Percentiles rank a stretch among this genome's conserved stretches.
These are phyloP conservation scores for Ophiobolus disseminans DNA, from an alignment of 2,329 filamentous ascomycete genomes.

Conservation along the genomic window DNA sequence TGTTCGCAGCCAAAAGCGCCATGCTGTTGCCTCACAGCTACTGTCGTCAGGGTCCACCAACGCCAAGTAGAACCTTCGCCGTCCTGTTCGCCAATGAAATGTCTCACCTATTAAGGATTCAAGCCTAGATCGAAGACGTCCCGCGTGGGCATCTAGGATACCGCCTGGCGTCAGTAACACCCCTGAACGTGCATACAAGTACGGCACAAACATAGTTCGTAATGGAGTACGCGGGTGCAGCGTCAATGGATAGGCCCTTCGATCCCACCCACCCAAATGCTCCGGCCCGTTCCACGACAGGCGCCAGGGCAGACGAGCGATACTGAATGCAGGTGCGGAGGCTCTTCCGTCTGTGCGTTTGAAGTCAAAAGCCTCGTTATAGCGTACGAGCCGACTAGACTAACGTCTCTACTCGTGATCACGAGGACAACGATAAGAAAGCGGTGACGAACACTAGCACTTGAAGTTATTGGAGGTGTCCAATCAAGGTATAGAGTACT, in stretches of 20 bases:
- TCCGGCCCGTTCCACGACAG: slow-evolving; percentile 18
- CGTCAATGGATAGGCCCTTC: not conserved
- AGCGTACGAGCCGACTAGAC: not conserved
- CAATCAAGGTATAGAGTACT: not conserved
- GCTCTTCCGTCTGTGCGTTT: slow-evolving; percentile 4
- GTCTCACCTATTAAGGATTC: not conserved
- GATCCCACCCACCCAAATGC: not conserved
- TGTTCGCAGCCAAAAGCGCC: slow-evolving; percentile 13
- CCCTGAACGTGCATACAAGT: not conserved
- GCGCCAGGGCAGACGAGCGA: slow-evolving; percentile 4
- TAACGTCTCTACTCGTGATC: not conserved
- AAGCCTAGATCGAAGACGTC: not conserved
- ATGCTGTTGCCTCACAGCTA: not conserved
- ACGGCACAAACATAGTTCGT: slow-evolving; percentile 9
- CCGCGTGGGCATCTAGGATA: slow-evolving; percentile 7
- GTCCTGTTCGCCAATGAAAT: slow-evolving; percentile 11
- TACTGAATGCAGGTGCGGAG: slow-evolving; percentile 6
- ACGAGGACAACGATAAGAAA: not conserved
- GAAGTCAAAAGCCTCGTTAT: not conserved
- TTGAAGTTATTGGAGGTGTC: not conserved
- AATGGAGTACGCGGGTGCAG: slow-evolving; percentile 4
- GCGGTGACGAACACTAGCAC: not conserved
- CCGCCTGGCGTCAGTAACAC: not conserved
- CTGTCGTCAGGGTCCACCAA: not conserved
- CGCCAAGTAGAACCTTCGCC: slow-evolving; percentile 4